Base-by-base conservation (phyloP, 2,329 filamentous ascomycete genomes). In the Monascus ruber region DNA sequence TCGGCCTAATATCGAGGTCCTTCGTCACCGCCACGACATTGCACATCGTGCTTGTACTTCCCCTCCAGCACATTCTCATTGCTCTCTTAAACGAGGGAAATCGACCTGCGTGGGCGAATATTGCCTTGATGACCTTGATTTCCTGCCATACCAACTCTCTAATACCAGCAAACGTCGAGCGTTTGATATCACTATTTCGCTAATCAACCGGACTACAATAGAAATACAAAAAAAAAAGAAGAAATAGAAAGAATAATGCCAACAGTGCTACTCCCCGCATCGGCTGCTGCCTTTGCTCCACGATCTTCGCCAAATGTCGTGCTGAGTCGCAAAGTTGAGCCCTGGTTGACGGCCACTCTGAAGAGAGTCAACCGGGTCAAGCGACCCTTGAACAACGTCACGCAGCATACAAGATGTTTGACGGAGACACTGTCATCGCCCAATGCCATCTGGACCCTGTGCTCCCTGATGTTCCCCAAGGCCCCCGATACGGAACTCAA, bases 311-410 rank as follows among this genome's bases (percentile, higher is more conserved):
- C 94, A 64, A 96, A 93, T 62, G 85, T 98, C 52, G 91, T 98
- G 44, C 73, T 98, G 55, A 84, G 81, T 58, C 83, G 82, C 61
- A 94, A 91, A 71, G 79, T 93, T 56, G 88, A 95, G 69, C 84
- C 87, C 43, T 98, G 91, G 91, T 76, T 96, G 65, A 98, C 91
- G 29, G 85, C 88, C 60, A 94, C 88, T 7, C 74, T 98, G 56
- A 96, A 96, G 76, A 81, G 91, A 63, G 87, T 95, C 70, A 96
- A 94, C 74, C 79, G 84, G 52, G 80, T 95, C 55, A 98, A 96
- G 77, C 84, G 91, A 54, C 89, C 91, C 45, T 77, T 96, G 65
- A 98, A 98, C 76, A 95, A 85, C 64, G 85, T 95, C 36, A 81
- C 85, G 42, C 91, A 98, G 64, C 91, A 96, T 69, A 87, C 88